Percentiles rank a stretch among this genome's conserved stretches.
Evolutionary conservation across 2,329 filamentous ascomycete genomes (phyloP).

Genomic region (Akanthomyces dipterigenus): DNA sequence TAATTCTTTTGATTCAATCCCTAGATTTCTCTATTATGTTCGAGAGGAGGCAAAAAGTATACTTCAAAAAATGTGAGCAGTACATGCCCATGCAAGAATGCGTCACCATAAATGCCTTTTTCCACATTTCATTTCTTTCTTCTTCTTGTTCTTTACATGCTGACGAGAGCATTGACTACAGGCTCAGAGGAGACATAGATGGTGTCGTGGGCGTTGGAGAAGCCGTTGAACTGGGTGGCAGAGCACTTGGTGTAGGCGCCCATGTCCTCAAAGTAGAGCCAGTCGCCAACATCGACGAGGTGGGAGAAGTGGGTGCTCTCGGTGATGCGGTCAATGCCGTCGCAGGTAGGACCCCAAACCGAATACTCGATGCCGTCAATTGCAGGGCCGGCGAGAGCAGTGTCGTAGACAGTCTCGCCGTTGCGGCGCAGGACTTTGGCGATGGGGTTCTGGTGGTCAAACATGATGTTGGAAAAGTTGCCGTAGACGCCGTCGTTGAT

Average conservation of each 20-base stretch:
- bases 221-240: slow-evolving; percentile 95
- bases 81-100: neutral
- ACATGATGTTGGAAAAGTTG: slow-evolving; percentile 99
- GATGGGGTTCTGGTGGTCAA: slow-evolving; percentile 89
- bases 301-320: slow-evolving; percentile 71
- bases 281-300: slow-evolving; percentile 84
- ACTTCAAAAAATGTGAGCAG: neutral
- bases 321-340: slow-evolving; percentile 92
- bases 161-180: slow-evolving; percentile 69
- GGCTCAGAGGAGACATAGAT: slow-evolving; percentile 94
- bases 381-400: slow-evolving; percentile 40
- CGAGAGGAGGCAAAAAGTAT: no score
- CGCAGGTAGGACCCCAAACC: slow-evolving; percentile 96
- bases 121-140: neutral
- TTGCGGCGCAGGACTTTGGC: slow-evolving; percentile 70
- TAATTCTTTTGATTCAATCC: neutral
- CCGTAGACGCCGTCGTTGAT: slow-evolving; percentile 97
- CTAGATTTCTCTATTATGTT: no score
- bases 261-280: slow-evolving; percentile 99
- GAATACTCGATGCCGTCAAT: slow-evolving; percentile 70
- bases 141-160: slow-evolving; percentile 15
- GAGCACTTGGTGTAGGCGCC: slow-evolving; percentile 98
- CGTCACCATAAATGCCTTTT: neutral
- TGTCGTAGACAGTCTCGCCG: slow-evolving; percentile 52
- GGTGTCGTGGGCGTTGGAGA: slow-evolving; percentile 84